Conservation (phyloP, 2,329 filamentous ascomycete genomes). For the Alternaria solani region DNA sequence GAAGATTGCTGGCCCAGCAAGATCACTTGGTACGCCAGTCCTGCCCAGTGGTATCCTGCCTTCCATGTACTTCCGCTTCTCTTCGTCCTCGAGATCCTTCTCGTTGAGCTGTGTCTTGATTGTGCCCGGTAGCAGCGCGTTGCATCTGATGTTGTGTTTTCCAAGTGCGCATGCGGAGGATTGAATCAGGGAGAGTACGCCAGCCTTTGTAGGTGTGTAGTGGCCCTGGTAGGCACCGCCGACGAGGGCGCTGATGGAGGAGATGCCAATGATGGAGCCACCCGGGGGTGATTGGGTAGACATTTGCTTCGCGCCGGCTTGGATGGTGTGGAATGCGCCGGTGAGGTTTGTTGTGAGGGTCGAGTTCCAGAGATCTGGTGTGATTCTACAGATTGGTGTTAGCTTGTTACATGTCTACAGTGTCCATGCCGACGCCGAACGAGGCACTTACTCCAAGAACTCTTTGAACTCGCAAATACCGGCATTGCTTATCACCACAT, state of each 20-base stretch:
- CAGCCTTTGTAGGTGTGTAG: constrained; percentile 87
- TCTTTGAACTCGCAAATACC: constrained; percentile 89
- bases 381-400: constrained; percentile 59
- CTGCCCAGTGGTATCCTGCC: constrained; percentile 75
- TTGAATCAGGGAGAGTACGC: constrained; percentile 82
- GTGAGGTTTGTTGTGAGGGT: constrained; percentile 84
- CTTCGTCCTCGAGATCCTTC: constrained; percentile 75
- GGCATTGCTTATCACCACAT: constrained; percentile 86
- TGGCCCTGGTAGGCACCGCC: constrained; percentile 82
- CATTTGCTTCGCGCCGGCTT: constrained; percentile 87
- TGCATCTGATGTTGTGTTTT: constrained; percentile 78
- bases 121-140: constrained; percentile 83
- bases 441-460: constrained; percentile 70
- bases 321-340: constrained; percentile 87
- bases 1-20: constrained; percentile 86
- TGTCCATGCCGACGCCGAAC: background rate
- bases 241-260: constrained; percentile 76
- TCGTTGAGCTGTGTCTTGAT: constrained; percentile 87
- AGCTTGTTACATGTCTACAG: background rate
- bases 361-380: constrained; percentile 71
- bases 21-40: constrained; percentile 63
- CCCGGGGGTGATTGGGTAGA: constrained; percentile 67
- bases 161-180: constrained; percentile 81
- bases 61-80: constrained; percentile 81
- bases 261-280: constrained; percentile 81